Percentiles rank a stretch among this genome's conserved stretches.
These are phyloP conservation scores for Nectriaceae sp. DNA, from an alignment of 2,329 filamentous ascomycete genomes.

Conservation along the genomic window DNA sequence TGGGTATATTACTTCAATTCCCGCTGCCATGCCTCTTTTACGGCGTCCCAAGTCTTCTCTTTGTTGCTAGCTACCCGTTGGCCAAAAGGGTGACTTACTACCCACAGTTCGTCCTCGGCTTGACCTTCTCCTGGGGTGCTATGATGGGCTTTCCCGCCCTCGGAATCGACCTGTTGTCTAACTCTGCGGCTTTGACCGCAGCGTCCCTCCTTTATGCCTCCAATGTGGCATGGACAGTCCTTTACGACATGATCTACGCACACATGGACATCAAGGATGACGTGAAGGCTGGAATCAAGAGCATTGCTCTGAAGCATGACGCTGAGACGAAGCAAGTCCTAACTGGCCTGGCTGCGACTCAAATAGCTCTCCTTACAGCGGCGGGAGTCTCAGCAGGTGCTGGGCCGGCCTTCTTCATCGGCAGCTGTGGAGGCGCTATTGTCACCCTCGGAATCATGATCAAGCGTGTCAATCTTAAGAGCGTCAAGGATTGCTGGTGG, in stretches of 20 bases:
- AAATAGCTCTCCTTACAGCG: conserved; percentile 69
- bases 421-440: conserved; percentile 66
- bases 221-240: conserved; percentile 82
- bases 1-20: conserved; percentile 76
- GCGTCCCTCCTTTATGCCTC: conserved; percentile 73
- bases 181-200: conserved; percentile 62
- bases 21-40: conserved; percentile 75
- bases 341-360: conserved; percentile 66
- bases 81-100: conserved; percentile 88
- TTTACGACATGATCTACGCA: conserved; percentile 93
- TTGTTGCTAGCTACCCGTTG: conserved; percentile 77
- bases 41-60: conserved; percentile 70
- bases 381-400: conserved; percentile 70
- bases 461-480: conserved; percentile 64
- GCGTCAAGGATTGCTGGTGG: conserved; percentile 71
- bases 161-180: conserved; percentile 71
- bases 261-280: conserved; percentile 92
- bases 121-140: conserved; percentile 88
- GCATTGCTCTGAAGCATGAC: conserved; percentile 79
- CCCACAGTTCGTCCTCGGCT: conserved; percentile 78
- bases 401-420: conserved; percentile 67
- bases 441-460: conserved; percentile 68
- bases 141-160: conserved; percentile 86
- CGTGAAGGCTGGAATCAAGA: conserved; percentile 83
- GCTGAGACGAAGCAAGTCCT: conserved; percentile 76